Conservation (phyloP, 1,139 yeast genomes). For the Hansenula sp. region DNA sequence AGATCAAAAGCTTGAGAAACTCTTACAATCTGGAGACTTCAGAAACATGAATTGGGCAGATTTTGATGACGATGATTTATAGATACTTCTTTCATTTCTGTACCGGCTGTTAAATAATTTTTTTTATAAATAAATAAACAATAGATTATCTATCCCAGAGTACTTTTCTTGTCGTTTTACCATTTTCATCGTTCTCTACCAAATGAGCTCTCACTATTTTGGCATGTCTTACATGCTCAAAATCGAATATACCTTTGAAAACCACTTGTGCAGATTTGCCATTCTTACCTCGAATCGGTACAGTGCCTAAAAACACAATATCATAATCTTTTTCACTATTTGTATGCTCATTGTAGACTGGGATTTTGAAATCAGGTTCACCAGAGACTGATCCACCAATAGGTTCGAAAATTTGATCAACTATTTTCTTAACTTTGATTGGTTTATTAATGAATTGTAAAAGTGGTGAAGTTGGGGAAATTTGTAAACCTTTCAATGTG, state of each 20-base stretch:
- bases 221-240: slow-evolving; percentile 22
- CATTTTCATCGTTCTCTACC: slow-evolving; percentile 8
- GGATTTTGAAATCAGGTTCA: slow-evolving; percentile 14
- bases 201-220: slow-evolving; percentile 15
- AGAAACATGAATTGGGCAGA: slow-evolving; percentile 19
- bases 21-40: slow-evolving; percentile 6
- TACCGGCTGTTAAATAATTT: not conserved
- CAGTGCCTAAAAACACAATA: slow-evolving; percentile 19
- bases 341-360: slow-evolving; percentile 12
- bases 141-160: slow-evolving; percentile 11
- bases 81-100: not conserved
- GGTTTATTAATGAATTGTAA: slow-evolving; percentile 14
- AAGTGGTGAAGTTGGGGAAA: slow-evolving; percentile 15
- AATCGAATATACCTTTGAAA: slow-evolving; percentile 19
- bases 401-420: slow-evolving; percentile 17
- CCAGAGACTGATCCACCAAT: slow-evolving; percentile 10
- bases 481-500: slow-evolving; percentile 18
- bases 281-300: slow-evolving; percentile 13
- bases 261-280: slow-evolving; percentile 13
- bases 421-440: slow-evolving; percentile 8
- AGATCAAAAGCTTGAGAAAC: slow-evolving; percentile 8
- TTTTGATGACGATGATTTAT: slow-evolving; percentile 14
- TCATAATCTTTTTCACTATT: slow-evolving; percentile 13
- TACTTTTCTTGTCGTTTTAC: slow-evolving; percentile 12
- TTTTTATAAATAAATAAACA: not conserved